A percentile compares a stretch with the other conserved stretches of the same genome.
phyloP scores from a whole-genome alignment of 495 filamentous ascomycete species.

The Neurospora sp. region DNA sequence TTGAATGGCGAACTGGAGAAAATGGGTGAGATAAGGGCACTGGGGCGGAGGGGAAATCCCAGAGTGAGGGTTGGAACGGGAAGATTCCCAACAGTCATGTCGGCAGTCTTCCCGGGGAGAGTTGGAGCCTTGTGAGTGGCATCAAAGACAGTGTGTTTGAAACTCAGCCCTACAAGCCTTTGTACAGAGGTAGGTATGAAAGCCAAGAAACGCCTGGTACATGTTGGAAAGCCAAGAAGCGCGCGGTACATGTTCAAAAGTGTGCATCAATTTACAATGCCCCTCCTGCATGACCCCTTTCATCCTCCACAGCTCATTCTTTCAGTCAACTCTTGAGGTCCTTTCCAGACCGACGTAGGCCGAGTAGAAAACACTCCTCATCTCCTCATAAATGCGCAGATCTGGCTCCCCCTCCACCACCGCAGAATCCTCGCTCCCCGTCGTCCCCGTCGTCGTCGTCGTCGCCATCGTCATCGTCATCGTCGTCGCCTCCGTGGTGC shows the following conservation, averaged over 20 bases:
- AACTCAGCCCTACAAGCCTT: neutral
- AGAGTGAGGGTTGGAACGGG: neutral
- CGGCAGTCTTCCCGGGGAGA: neutral
- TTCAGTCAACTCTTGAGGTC: too few species aligned
- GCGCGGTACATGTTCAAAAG: too few species aligned
- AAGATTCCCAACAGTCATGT: neutral
- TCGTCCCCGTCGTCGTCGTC: too few species aligned
- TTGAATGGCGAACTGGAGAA: neutral
- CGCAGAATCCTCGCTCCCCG: too few species aligned
- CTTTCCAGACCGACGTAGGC: too few species aligned
- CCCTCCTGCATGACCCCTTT: too few species aligned
- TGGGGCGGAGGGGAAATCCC: neutral
- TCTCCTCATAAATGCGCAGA: neutral
- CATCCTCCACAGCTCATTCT: too few species aligned
- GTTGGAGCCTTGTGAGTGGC: neutral
- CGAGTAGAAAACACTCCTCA: neutral
- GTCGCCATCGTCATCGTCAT: too few species aligned
- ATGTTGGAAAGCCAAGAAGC: too few species aligned
- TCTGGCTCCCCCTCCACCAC: neutral
- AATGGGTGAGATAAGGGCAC: neutral
- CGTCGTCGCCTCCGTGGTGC: too few species aligned
- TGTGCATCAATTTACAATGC: too few species aligned
- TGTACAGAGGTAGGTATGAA: neutral
- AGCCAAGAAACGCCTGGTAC: neutral
- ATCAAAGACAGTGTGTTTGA: neutral